Percentiles rank a stretch among this genome's conserved stretches.
phyloP scores from a whole-genome alignment of 2,329 filamentous ascomycete genomes.

The Beauveria sp. region DNA sequence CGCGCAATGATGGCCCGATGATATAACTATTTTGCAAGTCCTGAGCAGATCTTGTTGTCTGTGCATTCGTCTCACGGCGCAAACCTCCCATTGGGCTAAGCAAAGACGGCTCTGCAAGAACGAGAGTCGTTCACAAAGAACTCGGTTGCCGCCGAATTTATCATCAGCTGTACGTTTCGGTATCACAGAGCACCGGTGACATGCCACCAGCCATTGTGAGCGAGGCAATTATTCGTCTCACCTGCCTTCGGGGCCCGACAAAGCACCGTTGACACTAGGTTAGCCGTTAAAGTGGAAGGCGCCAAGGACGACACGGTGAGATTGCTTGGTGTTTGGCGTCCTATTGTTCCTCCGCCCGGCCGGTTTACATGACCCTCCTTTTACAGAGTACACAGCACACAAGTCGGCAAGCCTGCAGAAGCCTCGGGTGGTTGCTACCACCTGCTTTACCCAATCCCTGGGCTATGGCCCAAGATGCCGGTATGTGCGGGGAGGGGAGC shows the following conservation, averaged over 20 bases:
- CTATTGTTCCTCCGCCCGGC: not conserved
- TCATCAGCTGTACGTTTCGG: not conserved
- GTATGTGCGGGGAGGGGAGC: not conserved
- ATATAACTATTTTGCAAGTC: not conserved
- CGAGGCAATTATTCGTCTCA: not conserved
- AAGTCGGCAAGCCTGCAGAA: not conserved
- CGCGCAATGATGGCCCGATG: not conserved
- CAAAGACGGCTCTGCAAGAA: not conserved
- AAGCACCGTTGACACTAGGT: not conserved
- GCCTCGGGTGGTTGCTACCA: not conserved
- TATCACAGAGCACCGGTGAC: not conserved
- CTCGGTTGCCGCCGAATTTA: not conserved
- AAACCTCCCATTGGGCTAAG: not conserved
- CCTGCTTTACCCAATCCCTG: not conserved
- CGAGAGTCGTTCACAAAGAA: not conserved
- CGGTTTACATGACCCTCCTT: not conserved
- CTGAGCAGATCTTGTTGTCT: not conserved
- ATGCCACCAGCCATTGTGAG: not conserved
- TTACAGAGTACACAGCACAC: no score
- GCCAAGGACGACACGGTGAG: not conserved
- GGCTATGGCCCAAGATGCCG: not conserved
- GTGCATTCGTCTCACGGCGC: not conserved
- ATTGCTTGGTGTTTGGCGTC: not conserved
- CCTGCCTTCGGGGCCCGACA: not conserved
- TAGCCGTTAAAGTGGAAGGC: not conserved